phyloP scores from a whole-genome alignment of 306 rosid species.

The Senna siamea region DNA sequence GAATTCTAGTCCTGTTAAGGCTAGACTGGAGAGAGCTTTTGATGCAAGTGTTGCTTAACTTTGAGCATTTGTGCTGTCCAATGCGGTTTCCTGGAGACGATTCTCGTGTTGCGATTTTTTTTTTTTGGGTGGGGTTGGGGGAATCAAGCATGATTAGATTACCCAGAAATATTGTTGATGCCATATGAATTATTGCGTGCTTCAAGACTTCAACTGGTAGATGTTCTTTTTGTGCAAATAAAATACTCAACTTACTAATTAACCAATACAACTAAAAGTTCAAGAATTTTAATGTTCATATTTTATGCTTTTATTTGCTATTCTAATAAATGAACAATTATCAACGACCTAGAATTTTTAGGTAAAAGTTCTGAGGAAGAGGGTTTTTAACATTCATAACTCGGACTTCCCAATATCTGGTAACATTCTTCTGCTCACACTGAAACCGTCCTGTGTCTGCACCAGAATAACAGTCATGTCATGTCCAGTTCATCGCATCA shows the following conservation, averaged over 20 bases:
- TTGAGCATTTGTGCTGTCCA: constrained; percentile 37
- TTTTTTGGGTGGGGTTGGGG: too few species aligned
- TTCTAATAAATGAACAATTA: too few species aligned
- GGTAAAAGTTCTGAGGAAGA: not conserved
- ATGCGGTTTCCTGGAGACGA: not conserved
- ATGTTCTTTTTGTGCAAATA: constrained; percentile 16
- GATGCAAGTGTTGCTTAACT: constrained; percentile 44
- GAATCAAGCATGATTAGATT: not conserved
- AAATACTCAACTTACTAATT: too few species aligned
- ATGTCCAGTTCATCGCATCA: not conserved
- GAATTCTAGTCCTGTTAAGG: constrained; percentile 47
- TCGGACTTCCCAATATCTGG: not conserved
- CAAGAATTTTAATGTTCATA: too few species aligned
- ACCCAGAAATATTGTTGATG: not conserved
- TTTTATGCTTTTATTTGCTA: too few species aligned
- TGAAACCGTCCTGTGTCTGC: not conserved
- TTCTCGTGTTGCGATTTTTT: not conserved
- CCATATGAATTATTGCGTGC: not conserved
- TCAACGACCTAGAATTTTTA: not conserved
- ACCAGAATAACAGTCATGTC: not conserved
- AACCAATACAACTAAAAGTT: too few species aligned
- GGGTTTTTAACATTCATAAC: too few species aligned
- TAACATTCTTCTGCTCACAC: not conserved
- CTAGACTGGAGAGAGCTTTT: constrained; percentile 47
- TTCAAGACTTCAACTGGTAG: not conserved